A percentile compares a stretch with the other conserved stretches of the same genome.
These are phyloP conservation scores for Paraurostyla sp. DNA, from an alignment of 73 alveolate genomes.

Conservation along the genomic window DNA sequence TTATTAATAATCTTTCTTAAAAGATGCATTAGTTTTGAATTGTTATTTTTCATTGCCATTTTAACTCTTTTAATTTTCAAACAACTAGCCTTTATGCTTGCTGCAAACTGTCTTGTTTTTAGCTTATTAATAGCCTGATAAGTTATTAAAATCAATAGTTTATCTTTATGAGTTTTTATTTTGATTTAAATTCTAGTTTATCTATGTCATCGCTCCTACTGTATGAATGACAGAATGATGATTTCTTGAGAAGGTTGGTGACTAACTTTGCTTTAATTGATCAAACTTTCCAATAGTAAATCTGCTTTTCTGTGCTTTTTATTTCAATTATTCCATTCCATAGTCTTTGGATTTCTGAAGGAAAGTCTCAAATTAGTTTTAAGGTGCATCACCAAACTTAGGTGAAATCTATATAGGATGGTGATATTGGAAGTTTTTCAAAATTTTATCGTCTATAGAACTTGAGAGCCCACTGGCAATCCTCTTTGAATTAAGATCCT, in stretches of 20 bases:
- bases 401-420: not conserved
- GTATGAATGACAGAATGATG: not conserved
- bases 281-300: not conserved
- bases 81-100: not conserved
- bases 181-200: no score
- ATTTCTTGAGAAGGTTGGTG: constrained; percentile 13
- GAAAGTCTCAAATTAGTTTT: not conserved
- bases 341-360: not conserved
- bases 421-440: no score
- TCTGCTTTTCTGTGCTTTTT: no score
- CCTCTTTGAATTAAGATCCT: no score
- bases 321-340: no score
- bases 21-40: no score
- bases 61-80: not conserved
- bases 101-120: not conserved
- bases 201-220: no score
- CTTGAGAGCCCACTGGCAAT: no score
- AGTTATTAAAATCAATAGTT: not conserved
- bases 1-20: not conserved
- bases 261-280: not conserved
- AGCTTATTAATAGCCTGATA: not conserved
- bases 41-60: not conserved
- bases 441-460: not conserved
- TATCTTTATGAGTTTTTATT: not conserved
- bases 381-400: not conserved